Base-by-base conservation (phyloP, 2,329 filamentous ascomycete genomes). In the Xylaria sp. region DNA sequence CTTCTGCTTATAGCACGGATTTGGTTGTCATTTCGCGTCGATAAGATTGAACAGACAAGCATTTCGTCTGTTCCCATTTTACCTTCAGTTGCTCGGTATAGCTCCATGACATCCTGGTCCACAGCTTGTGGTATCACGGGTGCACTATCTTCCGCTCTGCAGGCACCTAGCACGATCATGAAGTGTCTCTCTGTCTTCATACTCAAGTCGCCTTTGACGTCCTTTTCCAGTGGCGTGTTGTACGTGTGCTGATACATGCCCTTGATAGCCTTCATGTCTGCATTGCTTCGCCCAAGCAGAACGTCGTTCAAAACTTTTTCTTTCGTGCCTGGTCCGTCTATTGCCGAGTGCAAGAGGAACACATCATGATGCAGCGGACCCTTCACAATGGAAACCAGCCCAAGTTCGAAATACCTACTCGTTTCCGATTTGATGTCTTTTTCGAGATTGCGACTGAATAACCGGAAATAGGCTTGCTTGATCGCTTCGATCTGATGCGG, bases 191-290 rank as follows among this genome's bases (percentile, higher is more conserved):
- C 89, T 0, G 94, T 97, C 78, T 95, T 95, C 76, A 91, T 86
- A 68, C 90, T 94, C 19, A 98, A 80, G 69, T 98, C 94, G 19
- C 84, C 86, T 67, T 87, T 87, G 66, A 98, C 86, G 57, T 91
- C 90, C 12, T 82, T 79, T 70, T 94, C 89, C 0, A 98, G 84
- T 15, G 84, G 82, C 19, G 84, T 84, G 38, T 82, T 80, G 79
- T 89, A 93, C 0, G 84, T 86, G 15, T 84, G 84, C 46, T 89
- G 84, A 75, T 96, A 98, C 17, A 87, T 85, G 49, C 82, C 77
- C 79, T 96, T 96, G 82, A 99, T 97, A 40, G 92, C 92, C 57
- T 87, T 84, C 40, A 99, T 82, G 71, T 98, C 94, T 35, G 93
- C 92, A 72, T 98, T 98, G 37, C 88, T 91, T 37, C 94, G 87